phyloP scores from a whole-genome alignment of 148 eudicot species.

The Mesembryanthemum crystallinum region DNA sequence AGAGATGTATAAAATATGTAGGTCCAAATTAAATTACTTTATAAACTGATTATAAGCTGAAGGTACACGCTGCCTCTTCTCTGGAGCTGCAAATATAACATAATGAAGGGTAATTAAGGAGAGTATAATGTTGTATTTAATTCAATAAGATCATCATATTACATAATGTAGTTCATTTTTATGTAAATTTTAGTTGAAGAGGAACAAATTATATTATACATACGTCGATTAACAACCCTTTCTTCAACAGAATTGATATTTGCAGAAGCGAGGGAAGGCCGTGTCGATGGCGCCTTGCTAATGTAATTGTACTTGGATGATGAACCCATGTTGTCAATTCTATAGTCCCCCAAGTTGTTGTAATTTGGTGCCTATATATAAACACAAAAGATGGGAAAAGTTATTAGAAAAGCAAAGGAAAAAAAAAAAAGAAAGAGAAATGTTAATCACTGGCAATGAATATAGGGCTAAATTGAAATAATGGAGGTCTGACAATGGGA shows the following conservation, averaged over 20 bases:
- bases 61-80: conserved; percentile 95
- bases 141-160: not conserved
- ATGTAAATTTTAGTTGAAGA: not conserved
- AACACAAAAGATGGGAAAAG: not conserved
- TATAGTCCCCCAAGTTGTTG: conserved; percentile 39
- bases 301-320: conserved; percentile 51
- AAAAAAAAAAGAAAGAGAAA: conserved; percentile 12
- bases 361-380: conserved; percentile 44
- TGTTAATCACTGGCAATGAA: too few relatives aligned
- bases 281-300: conserved; percentile 32
- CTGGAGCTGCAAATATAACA: conserved; percentile 60
- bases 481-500: too few relatives aligned
- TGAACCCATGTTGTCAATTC: conserved; percentile 54
- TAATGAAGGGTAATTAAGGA: not conserved
- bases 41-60: conserved; percentile 95
- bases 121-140: too few relatives aligned
- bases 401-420: conserved; percentile 15
- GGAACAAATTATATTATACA: not conserved
- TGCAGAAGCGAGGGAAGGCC: conserved; percentile 32
- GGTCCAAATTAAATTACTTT: conserved; percentile 43
- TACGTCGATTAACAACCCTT: conserved; percentile 67
- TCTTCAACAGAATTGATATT: conserved; percentile 26
- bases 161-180: not conserved
- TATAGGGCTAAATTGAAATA: too few relatives aligned
- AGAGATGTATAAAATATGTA: not conserved